Conservation (phyloP, 306 rosid genomes). For the Casuarina equisetifolia region DNA sequence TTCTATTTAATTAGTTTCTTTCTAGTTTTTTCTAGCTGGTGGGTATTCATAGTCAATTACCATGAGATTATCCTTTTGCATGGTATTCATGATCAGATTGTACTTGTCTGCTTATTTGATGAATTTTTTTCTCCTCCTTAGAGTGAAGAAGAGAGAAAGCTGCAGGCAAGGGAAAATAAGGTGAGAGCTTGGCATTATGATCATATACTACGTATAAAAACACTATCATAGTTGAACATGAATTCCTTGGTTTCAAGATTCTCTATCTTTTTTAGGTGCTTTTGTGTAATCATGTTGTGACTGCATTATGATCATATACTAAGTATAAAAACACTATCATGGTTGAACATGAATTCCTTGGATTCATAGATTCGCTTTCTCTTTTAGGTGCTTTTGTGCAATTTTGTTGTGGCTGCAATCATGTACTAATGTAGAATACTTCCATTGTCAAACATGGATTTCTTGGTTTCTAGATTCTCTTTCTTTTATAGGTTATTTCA, state of each 20-base stretch:
- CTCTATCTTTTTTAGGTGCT: too few relatives aligned
- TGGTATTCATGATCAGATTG: neutral
- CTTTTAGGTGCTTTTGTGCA: neutral
- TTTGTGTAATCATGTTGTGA: too few relatives aligned
- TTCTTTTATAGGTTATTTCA: neutral
- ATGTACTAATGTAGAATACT: too few relatives aligned
- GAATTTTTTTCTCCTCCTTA: slow-evolving; percentile 29
- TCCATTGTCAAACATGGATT: too few relatives aligned
- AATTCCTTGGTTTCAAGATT: too few relatives aligned
- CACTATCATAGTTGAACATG: too few relatives aligned
- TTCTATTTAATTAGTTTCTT: slow-evolving; percentile 6
- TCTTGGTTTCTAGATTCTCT: too few relatives aligned
- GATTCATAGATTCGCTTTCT: neutral
- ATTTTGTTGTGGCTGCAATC: too few relatives aligned
- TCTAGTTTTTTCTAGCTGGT: neutral
- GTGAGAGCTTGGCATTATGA: slow-evolving; percentile 38
- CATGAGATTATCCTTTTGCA: neutral
- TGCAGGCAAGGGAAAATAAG: slow-evolving; percentile 52
- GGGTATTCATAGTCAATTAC: neutral
- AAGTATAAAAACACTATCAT: neutral
- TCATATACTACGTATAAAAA: neutral
- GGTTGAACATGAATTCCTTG: slow-evolving; percentile 3
- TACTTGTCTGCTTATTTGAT: slow-evolving; percentile 21
- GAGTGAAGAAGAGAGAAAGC: slow-evolving; percentile 87
- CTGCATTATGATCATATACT: neutral